Conservation (phyloP, 306 rosid genomes). For the Glycine latifolia region DNA sequence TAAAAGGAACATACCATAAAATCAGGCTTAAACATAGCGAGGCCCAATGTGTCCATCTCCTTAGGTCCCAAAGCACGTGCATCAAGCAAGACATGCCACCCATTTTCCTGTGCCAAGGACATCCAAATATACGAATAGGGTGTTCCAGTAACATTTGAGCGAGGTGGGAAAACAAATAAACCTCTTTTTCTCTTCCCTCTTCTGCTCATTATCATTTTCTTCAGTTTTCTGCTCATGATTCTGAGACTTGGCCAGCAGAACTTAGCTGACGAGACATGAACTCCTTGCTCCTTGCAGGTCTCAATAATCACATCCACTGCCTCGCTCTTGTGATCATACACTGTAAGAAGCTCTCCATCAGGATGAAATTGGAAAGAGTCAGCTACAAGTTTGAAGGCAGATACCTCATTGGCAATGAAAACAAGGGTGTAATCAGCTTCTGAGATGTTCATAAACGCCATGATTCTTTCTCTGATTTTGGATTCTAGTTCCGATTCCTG, state of each 20-base stretch:
- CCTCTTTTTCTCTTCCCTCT: constrained; percentile 54
- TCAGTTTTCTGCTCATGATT: constrained; percentile 49
- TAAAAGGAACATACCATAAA: constrained; percentile 67
- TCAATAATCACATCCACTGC: constrained; percentile 65
- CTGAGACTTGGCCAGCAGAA: constrained; percentile 68
- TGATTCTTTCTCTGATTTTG: constrained; percentile 57
- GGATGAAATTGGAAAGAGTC: constrained; percentile 59
- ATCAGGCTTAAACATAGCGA: constrained; percentile 72
- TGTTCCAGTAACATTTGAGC: constrained; percentile 69
- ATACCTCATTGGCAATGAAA: constrained; percentile 68
- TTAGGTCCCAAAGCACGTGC: constrained; percentile 74
- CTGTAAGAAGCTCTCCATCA: constrained; percentile 57
- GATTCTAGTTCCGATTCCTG: constrained; percentile 64
- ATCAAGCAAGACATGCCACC: constrained; percentile 77
- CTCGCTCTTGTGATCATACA: constrained; percentile 65
- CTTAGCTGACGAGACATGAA: constrained; percentile 57
- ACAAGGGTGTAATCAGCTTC: constrained; percentile 64
- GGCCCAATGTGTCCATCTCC: constrained; percentile 75
- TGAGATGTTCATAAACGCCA: constrained; percentile 69
- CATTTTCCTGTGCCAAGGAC: constrained; percentile 70
- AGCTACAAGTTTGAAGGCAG: constrained; percentile 67
- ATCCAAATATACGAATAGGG: constrained; percentile 74
- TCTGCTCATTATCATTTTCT: constrained; percentile 48
- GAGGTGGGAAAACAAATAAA: constrained; percentile 75
- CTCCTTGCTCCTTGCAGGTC: constrained; percentile 61